Conservation (phyloP, 2,329 filamentous ascomycete species). For the Sarocladiaceae sp. region DNA sequence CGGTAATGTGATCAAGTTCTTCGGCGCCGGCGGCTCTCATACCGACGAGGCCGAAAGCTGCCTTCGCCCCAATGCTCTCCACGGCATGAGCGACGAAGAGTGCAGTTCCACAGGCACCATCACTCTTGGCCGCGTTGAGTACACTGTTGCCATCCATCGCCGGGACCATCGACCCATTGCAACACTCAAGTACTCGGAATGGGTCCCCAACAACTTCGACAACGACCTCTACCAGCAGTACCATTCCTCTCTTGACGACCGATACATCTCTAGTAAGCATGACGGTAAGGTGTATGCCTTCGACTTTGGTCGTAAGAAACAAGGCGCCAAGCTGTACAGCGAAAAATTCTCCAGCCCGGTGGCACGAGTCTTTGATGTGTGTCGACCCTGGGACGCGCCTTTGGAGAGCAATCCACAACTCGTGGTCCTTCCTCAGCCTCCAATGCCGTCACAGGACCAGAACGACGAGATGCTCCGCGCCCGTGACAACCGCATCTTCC, state of each 20-base stretch:
- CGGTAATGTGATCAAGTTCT: conserved; percentile 75
- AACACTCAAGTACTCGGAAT: conserved; percentile 88
- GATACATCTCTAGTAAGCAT: conserved; percentile 81
- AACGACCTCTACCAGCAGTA: conserved; percentile 83
- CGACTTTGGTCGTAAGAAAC: conserved; percentile 46
- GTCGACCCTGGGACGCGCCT: conserved; percentile 61
- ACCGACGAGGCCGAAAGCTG: conserved; percentile 70
- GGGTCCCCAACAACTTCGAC: conserved; percentile 88
- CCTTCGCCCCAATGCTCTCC: conserved; percentile 58
- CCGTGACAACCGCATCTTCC: conserved; percentile 63
- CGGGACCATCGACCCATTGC: conserved; percentile 70
- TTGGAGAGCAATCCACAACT: conserved; percentile 65
- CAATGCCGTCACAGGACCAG: conserved; percentile 44
- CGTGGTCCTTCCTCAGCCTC: conserved; percentile 79
- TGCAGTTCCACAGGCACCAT: conserved; percentile 76
- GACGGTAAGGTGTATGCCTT: conserved; percentile 81
- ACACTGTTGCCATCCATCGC: conserved; percentile 79
- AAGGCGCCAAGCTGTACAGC: conserved; percentile 22
- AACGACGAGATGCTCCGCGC: conserved; percentile 44
- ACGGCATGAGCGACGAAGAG: conserved; percentile 62
- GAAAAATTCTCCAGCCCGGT: conserved; percentile 71
- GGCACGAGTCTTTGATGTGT: conserved; percentile 82
- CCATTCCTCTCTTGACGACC: conserved; percentile 70
- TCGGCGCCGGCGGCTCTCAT: conserved; percentile 66
- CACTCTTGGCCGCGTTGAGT: conserved; percentile 80